Base-by-base conservation (phyloP, 345 rosid species). In the Salix exigua region DNA sequence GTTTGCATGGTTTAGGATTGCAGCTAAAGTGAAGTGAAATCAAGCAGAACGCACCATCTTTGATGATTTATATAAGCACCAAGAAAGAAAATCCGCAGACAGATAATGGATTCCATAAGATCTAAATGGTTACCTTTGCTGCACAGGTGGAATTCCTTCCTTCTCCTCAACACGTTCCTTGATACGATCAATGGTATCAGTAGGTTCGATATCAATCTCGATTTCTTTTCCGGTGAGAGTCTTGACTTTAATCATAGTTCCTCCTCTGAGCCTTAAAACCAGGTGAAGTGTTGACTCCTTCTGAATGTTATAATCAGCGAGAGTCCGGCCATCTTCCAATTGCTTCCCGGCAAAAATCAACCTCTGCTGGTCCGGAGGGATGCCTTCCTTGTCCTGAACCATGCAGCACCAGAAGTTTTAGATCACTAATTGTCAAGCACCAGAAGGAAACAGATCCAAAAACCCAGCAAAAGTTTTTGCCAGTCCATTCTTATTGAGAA, bases 71-170 rank as follows among this genome's bases (percentile, higher is more conserved):
- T 23, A 62, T 30, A 11, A 23, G 53, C 53, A 68, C 42, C 53
- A 21, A 68, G 13, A 23, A 68, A 42, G 71, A 68, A 40, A 11
- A 40, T 68, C 28, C 10, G 14, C 51, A 23, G 40, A 42, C 16
- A n/a, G 71, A 40, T 21, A 68, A 3, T 10, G 18, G 17, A 68
- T 40, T 26, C 23, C 46, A 4, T 62, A 4, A 26, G 35, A 62
- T 10, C 16, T 11, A 58, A 58, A 17, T 7, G 26, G 1, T 65
- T 48, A 89, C 98, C 99, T 91, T 79, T 96, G 99, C 82, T 96
- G 99, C 51, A 93, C 96, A 5, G 96, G 99, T 73, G 99, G 99
- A 79, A 96, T 96, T 74, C 99, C 99, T 83, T 93, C 97, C 83
- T 93, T 92, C 89, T 96, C 98, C 83, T 96, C 99, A 16, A 93